Base-by-base conservation (phyloP, 257 asterid species). In the Petrea volubilis region DNA sequence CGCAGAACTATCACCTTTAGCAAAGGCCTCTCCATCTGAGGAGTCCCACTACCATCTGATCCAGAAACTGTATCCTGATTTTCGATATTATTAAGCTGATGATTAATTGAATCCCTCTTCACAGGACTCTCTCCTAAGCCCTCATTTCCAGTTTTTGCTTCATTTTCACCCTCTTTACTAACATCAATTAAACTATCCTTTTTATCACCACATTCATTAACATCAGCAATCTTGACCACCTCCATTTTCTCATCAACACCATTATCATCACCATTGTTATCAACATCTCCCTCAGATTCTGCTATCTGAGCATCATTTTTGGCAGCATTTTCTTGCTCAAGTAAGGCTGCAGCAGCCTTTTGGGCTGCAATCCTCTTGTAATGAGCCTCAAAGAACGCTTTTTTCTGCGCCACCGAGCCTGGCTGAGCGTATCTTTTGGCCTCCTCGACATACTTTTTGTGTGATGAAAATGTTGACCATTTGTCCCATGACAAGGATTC, bases 301-400 rank as follows among this genome's bases (percentile, higher is more conserved):
- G 67, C 36, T 12, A 38, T 38, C 61, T 60, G 10, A 69, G 29
- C 58, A 40, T 15, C 66, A 25, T 10, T 56, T 31, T 77, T 72
- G 5, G 63, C 81, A 55, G 80, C 75, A 68, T 79, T 82, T 64
- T 81, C 83, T 78, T 85, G 91, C 77, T 87, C 90, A 14, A 82
- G 86, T 59, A 84, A 71, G 6, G 96, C 96, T 1, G 94, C 97
- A 14, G 90, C 96, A 14, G 90, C 96, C 56, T 89, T 89, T 28
- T 83, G 85, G 7, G 97, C 96, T 33, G 98, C 96, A 58, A 91
- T 87, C 71, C 81, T 86, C 85, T 89, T 93, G 93, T 93, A 93
- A 81, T 93, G 97, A 64, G 97, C 97, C 79, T 93, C 98, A 59
- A 93, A 93, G 84, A 89, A 93, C 10, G 98, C 98, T 60, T 91